Conservation (phyloP, 139 green algal genomes). For the Chlamydomonas eustigma region DNA sequence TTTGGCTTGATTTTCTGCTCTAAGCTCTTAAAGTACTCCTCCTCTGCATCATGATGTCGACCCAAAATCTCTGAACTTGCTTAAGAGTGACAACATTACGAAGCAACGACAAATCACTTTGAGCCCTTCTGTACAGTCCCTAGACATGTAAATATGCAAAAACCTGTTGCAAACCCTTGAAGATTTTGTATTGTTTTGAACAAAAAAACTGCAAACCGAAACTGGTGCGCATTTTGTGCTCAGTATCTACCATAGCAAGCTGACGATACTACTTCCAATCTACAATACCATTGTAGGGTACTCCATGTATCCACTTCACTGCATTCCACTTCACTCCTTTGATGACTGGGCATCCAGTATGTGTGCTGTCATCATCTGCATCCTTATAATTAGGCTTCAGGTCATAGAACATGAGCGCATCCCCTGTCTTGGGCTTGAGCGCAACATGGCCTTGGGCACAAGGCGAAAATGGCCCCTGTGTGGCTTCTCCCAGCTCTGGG, state of each 20-base stretch:
- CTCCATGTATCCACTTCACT: constrained; percentile 12
- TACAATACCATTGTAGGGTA: background rate
- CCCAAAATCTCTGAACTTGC: background rate
- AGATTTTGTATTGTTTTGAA: too few species aligned
- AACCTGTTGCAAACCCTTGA: background rate
- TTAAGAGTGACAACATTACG: background rate
- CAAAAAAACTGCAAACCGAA: too few species aligned
- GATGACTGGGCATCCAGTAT: constrained; percentile 20
- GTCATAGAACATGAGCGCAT: constrained; percentile 54
- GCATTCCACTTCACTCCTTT: constrained; percentile 19
- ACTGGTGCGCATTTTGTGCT: too few species aligned
- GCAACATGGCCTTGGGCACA: constrained; percentile 43
- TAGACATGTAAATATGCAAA: background rate
- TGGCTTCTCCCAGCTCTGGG: constrained; percentile 22
- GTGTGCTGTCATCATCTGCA: background rate
- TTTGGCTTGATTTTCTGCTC: background rate
- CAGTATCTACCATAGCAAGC: too few species aligned
- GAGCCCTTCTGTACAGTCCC: background rate
- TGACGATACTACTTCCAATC: background rate
- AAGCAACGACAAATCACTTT: background rate
- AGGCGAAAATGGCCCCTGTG: constrained; percentile 20
- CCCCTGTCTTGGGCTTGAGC: constrained; percentile 55
- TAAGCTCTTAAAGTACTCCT: constrained; percentile 12
- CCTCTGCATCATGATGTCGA: background rate
- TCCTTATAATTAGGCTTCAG: constrained; percentile 10